Evolutionary conservation across 2,329 filamentous ascomycete genomes (phyloP).

Genomic region (Diaporthe vexans): DNA sequence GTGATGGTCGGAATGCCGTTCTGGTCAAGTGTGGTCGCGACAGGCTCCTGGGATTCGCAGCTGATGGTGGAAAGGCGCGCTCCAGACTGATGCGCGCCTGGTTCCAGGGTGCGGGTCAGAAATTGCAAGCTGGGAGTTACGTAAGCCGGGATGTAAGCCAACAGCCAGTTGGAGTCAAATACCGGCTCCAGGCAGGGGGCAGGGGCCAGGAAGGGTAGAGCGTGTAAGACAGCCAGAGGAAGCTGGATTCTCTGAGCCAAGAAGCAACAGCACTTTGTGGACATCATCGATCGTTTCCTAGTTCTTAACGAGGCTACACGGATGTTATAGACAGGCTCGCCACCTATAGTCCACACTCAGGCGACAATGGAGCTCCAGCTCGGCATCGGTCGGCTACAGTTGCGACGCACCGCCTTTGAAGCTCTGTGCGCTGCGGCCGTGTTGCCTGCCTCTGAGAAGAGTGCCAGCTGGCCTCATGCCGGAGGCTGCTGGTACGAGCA

Average conservation of each 20-base stretch:
- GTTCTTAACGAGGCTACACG: neutral
- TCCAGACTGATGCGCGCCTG: slow-evolving; percentile 25
- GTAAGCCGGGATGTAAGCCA: slow-evolving; percentile 20
- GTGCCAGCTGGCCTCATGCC: neutral
- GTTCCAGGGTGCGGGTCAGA: slow-evolving; percentile 26
- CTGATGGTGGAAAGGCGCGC: slow-evolving; percentile 32
- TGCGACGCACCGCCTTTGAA: neutral
- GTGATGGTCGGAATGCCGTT: slow-evolving; percentile 26
- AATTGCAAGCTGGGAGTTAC: slow-evolving; percentile 32
- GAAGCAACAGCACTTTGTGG: neutral
- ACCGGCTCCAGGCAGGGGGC: neutral
- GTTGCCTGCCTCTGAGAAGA: neutral
- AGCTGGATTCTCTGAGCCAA: neutral
- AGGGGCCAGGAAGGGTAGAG: neutral
- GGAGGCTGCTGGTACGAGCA: neutral
- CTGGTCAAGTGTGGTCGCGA: slow-evolving; percentile 26
- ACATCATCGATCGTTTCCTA: neutral
- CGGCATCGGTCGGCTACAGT: slow-evolving; percentile 14
- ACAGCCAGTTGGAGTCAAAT: neutral
- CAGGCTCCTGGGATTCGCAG: slow-evolving; percentile 21
- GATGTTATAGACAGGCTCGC: neutral
- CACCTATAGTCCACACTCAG: neutral
- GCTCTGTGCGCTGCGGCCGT: slow-evolving; percentile 14
- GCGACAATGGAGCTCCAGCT: neutral
- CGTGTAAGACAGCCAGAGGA: neutral